Base-by-base conservation (phyloP, 345 rosid genomes). In the Raphanus raphanistrum region DNA sequence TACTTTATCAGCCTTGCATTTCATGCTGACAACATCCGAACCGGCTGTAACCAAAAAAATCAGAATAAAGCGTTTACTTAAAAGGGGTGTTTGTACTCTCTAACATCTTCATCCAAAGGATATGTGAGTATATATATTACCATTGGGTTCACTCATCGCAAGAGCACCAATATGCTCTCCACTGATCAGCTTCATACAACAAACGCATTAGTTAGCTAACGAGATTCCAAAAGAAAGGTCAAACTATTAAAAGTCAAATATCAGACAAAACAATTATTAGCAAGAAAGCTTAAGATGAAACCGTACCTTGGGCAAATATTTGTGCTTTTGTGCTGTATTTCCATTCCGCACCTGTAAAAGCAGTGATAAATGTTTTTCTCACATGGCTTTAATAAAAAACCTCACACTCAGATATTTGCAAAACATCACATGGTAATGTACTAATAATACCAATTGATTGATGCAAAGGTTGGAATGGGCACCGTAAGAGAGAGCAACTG, bases 101-200 rank as follows among this genome's bases (percentile, higher is more conserved):
- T 32, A 65, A 71, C 75, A 35, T 60, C 28, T 38, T 70, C 4
- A 28, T 17, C 28, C 17, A 54, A 80, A 79, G 5, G 58, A 21
- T 68, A 68, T 36, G 66, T 21, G 8, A 32, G 41, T 35, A 35
- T 35, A 7, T 35, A 73, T 78, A 63, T 80, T 89, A 94, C 98
- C 90, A 79, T 92, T 94, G 63, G 98, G 98, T 79, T 94, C 98
- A 78, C 97, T 94, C 97, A 92, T 94, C 10, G 98, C 97, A 79
- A 94, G 97, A 75, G 97, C 98, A 80, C 98, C 98, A 12, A 92
- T 82, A 75, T 92, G 93, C 85, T 94, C 98, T 74, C 98, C 98
- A 31, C 93, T 90, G 83, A 94, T 90, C 69, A 92, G 98, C 98
- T 94, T 84, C 83, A 82, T 73, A 76, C 35, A 84, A 72, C 15